Conservation (phyloP, 768 basidiomycete species). For the Boletellus ananas region DNA sequence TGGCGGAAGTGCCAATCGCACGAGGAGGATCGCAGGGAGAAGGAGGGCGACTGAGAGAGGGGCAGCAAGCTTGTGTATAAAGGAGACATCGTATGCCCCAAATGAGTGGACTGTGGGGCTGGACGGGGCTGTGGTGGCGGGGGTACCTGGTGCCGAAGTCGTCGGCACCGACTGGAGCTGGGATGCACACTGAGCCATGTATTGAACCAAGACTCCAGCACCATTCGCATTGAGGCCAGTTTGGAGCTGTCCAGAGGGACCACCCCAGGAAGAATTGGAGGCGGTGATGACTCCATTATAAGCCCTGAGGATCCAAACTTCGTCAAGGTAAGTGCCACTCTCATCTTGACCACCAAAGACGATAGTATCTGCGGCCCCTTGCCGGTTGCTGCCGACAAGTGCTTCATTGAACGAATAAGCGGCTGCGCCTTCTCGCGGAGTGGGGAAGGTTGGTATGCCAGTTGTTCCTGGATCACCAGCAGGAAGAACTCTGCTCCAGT, state of each 20-base stretch:
- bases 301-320: conserved; percentile 75
- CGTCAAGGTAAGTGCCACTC: conserved; percentile 62
- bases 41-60: conserved; percentile 47
- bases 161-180: conserved; percentile 26
- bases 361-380: conserved; percentile 59
- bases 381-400: conserved; percentile 53
- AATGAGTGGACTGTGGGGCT: conserved; percentile 16
- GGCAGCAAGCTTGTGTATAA: conserved; percentile 44
- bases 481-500: conserved; percentile 72
- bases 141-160: conserved; percentile 16
- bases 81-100: conserved; percentile 39
- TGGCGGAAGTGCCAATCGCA: conserved; percentile 41
- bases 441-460: conserved; percentile 50
- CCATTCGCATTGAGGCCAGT: conserved; percentile 65
- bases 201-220: conserved; percentile 58
- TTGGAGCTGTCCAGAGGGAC: conserved; percentile 57
- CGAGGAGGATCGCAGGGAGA: conserved; percentile 39
- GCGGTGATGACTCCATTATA: conserved; percentile 60
- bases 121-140: conserved; percentile 18
- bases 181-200: conserved; percentile 58
- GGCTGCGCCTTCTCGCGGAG: conserved; percentile 67
- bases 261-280: conserved; percentile 62
- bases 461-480: conserved; percentile 61
- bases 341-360: conserved; percentile 76
- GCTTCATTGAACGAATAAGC: conserved; percentile 51